These are phyloP conservation scores for Porphyra umbilicalis DNA, from an alignment of 31 red algal genomes.

Conservation along the genomic window DNA sequence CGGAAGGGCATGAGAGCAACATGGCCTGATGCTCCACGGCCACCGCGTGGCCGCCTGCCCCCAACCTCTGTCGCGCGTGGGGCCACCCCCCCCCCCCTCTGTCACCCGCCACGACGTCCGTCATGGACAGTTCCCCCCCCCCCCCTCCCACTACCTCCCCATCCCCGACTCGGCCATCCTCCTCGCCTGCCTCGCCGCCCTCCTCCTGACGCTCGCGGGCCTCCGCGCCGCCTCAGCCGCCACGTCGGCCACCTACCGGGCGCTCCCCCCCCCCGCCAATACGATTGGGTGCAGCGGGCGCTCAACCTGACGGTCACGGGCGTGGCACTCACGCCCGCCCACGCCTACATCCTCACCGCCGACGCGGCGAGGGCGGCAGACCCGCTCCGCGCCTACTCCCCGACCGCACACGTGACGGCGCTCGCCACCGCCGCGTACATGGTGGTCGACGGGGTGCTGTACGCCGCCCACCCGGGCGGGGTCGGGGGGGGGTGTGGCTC, in stretches of 20 bases:
- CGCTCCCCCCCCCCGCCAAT: not conserved
- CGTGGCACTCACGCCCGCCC: not conserved
- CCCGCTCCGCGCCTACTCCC: not conserved
- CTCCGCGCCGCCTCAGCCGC: not conserved
- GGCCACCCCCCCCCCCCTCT: too few species aligned
- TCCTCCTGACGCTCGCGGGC: not conserved
- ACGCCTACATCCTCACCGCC: not conserved
- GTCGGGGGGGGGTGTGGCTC: not conserved
- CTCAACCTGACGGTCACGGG: not conserved
- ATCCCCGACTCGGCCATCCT: not conserved
- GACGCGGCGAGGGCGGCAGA: not conserved
- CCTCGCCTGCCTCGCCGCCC: not conserved
- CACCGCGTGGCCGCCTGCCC: too few species aligned
- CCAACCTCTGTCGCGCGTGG: too few species aligned
- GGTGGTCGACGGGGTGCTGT: not conserved
- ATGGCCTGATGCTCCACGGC: too few species aligned
- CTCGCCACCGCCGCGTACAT: not conserved
- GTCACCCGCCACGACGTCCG: too few species aligned
- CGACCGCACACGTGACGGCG: not conserved
- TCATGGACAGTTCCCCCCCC: not conserved
- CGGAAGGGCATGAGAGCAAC: too few species aligned
- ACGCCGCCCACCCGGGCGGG: not conserved
- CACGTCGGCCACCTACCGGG: not conserved
- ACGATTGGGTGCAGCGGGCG: not conserved
- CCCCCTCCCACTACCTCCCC: not conserved